Base-by-base conservation (phyloP, 345 rosid genomes). In the Triadica sebifera region DNA sequence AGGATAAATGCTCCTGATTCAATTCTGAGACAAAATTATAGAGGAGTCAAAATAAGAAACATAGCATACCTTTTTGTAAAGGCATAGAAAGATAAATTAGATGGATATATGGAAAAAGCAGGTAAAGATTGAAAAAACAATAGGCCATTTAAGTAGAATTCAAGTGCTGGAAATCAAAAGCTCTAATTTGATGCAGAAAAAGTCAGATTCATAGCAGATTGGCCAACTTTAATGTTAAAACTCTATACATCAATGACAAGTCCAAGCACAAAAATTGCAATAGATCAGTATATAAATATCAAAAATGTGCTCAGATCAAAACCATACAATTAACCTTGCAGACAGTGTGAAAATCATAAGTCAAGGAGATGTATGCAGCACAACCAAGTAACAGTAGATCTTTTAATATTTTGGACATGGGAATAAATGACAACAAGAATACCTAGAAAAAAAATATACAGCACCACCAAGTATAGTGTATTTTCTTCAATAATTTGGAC, bases 1-100 rank as follows among this genome's bases (percentile, higher is more conserved):
- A 92, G 82, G 67, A 90, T 75, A 63, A 84, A 86, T 52, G 78
- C 85, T 70, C 89, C 89, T 2, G 89, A 62, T 41, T 69, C 73
- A 72, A 91, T 87, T 72, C 94, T 91, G 85, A 80, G 69, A 73
- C 55, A 60, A 74, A 81, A 76, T 72, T 25, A 67, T 45, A 55
- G 11, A 57, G 70, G n/a, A 58, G 8, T 25, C 5, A 9, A n/a
- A 4, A 39, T 39, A 63, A 1, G 39, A 38, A 25, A 41, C n/a
- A 62, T 15, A 34, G 13, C 61, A 56, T 22, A 58, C n/a, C 9
- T n/a, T 20, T 17, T 53, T 56, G 19, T 2, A 61, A 38, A 72
- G 43, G 51, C 12, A 51, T 63, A 71, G 38, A 37, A 12, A 3
- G 16, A 8, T 24, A 51, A 76, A 51, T 43, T 19, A 4, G 8